Evolutionary conservation across 163 green algal genomes (phyloP).

Genomic region (Scenedesmus sp.): DNA sequence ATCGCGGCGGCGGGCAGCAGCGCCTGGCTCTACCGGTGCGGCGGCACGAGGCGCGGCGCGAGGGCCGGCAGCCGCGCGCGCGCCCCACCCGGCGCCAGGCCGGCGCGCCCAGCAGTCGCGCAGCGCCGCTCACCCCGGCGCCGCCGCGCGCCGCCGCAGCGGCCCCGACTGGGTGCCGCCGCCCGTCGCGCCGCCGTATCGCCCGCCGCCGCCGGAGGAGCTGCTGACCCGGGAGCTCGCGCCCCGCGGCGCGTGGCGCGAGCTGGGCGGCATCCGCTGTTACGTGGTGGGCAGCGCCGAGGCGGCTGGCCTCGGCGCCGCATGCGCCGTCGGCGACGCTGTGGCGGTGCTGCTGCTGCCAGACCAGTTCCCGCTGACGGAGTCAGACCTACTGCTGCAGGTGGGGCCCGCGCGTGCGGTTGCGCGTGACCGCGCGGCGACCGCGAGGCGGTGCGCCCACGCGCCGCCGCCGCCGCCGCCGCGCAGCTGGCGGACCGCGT

Average conservation of each 20-base stretch:
- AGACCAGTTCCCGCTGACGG: slow-evolving; percentile 22
- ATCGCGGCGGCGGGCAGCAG: not conserved
- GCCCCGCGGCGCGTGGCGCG: slow-evolving; percentile 3
- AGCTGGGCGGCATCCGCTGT: slow-evolving; percentile 25
- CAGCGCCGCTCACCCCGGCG: not conserved
- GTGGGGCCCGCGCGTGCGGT: no score
- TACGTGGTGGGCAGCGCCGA: slow-evolving; percentile 5
- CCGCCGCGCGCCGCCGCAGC: not conserved
- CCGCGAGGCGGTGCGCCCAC: no score
- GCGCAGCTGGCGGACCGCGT: slow-evolving; percentile 10
- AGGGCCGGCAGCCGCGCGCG: no score
- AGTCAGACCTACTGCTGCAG: slow-evolving; percentile 16
- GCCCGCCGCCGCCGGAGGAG: not conserved
- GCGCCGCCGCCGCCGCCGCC: no score
- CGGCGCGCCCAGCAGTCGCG: no score
- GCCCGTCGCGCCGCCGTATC: not conserved
- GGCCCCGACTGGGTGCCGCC: slow-evolving; percentile 25
- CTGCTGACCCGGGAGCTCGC: not conserved
- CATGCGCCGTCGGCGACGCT: not conserved
- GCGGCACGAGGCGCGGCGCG: no score
- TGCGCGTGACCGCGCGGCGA: no score
- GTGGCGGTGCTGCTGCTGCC: slow-evolving; percentile 41
- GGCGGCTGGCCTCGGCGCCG: not conserved
- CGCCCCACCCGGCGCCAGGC: no score
- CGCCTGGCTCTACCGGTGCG: slow-evolving; percentile 45